These are phyloP conservation scores for Catharanthus roseus DNA, from an alignment of 257 asterid genomes.

Conservation along the genomic window DNA sequence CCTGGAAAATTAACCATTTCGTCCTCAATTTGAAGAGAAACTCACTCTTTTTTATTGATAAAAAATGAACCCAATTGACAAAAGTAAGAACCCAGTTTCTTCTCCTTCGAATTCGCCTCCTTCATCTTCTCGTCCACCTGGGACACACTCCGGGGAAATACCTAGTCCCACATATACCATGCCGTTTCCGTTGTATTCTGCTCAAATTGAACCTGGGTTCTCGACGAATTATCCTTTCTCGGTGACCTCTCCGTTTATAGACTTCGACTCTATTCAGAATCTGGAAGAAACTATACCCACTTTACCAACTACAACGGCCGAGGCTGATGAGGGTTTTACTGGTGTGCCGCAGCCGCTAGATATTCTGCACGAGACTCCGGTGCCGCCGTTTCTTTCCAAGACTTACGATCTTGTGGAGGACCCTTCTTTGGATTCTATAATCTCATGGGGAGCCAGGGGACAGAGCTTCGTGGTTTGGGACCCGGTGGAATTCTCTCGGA, in stretches of 20 bases:
- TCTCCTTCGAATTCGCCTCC: constrained; percentile 5
- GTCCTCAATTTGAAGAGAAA: neutral
- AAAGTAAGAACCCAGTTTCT: constrained; percentile 5
- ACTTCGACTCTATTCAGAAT: constrained; percentile 29
- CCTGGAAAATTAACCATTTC: neutral
- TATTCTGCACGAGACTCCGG: constrained; percentile 42
- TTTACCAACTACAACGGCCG: neutral
- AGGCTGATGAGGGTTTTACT: constrained; percentile 7
- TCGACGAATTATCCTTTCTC: constrained; percentile 18
- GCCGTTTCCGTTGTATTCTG: constrained; percentile 8
- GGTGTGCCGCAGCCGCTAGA: constrained; percentile 57
- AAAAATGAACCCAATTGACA: constrained; percentile 39
- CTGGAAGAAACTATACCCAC: constrained; percentile 9
- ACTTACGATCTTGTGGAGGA: constrained; percentile 82
- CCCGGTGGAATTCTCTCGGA: constrained; percentile 55
- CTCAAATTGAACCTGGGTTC: constrained; percentile 4
- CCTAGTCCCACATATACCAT: constrained; percentile 10
- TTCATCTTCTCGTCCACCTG: constrained; percentile 4
- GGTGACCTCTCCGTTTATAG: constrained; percentile 17
- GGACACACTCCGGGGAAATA: no score
- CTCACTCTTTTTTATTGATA: neutral
- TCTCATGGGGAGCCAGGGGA: constrained; percentile 65
- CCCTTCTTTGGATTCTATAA: constrained; percentile 45
- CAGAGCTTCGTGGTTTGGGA: constrained; percentile 84
- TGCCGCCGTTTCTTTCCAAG: constrained; percentile 74